phyloP scores from a whole-genome alignment of 1,284 basidiomycete species.

The Neonothopanus nambi region DNA sequence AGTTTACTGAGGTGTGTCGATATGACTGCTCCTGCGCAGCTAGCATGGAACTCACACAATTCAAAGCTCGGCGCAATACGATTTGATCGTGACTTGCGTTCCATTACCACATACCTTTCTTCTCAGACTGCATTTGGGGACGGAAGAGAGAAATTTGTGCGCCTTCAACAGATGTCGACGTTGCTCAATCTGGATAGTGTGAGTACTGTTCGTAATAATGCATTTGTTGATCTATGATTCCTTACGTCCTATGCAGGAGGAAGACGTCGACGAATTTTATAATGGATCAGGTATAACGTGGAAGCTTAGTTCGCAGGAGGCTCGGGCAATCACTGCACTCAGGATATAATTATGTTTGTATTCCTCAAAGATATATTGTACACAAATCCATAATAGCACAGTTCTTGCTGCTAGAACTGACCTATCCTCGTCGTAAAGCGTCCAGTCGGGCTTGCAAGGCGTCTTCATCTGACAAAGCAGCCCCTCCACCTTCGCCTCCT shows the following conservation, averaged over 20 bases:
- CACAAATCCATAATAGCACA: too few species aligned
- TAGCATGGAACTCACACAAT: neutral
- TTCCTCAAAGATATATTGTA: too few species aligned
- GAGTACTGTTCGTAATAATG: constrained; percentile 27
- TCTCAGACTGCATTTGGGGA: constrained; percentile 87
- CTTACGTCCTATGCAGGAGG: constrained; percentile 55
- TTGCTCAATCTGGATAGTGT: constrained; percentile 89
- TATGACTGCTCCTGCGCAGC: neutral
- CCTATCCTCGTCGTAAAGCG: constrained; percentile 67
- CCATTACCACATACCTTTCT: constrained; percentile 81
- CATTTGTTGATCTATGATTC: too few species aligned
- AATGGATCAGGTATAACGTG: constrained; percentile 90
- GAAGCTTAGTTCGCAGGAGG: constrained; percentile 81
- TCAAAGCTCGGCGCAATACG: constrained; percentile 90
- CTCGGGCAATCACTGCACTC: constrained; percentile 67
- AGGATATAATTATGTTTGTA: constrained; percentile 40
- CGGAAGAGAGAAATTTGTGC: constrained; percentile 86
- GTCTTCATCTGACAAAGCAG: constrained; percentile 73
- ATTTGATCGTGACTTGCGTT: constrained; percentile 91
- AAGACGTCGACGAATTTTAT: constrained; percentile 91
- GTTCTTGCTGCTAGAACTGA: too few species aligned
- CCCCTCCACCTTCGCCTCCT: constrained; percentile 37
- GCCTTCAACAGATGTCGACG: constrained; percentile 92
- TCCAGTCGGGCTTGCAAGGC: constrained; percentile 86
- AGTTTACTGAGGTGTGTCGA: constrained; percentile 79